Evolutionary conservation across 768 basidiomycete species (phyloP), one percentile per base, ranked within the genome.

Genomic region (Amanita inopinata): DNA sequence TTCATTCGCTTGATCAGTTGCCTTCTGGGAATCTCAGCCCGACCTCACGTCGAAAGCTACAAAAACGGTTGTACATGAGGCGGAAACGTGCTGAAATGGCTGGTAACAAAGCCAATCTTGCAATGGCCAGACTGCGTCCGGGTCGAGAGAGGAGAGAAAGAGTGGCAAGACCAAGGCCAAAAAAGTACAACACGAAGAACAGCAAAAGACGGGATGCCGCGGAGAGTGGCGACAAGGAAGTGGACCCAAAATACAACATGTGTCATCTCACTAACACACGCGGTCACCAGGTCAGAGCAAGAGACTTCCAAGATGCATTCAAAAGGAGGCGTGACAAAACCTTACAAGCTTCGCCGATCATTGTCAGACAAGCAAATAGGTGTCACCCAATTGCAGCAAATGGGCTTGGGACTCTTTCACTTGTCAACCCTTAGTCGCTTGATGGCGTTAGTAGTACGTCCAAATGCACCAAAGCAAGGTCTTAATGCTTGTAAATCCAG

Each of bases 61-160:
- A 62, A 45, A 84, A 84, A 45, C 67, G 82, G 28, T 61, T 86
- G 4, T 73, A 82, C 49, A 86, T 86, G 84, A 76, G 83, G 4
- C 71, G 74, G 20, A 78, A 74, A 54, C 71, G 83, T 32, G 83
- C 84, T 2, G 58, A 64, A 20, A 57, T 64, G 23, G 52, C 54
- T 20, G 80, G 66, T 30, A 56, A 49, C 9, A 53, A 46, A 6
- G 57, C 57, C 5, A 59, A 57, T 38, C 48, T 56, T n/a, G 53
- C 50, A 11, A 24, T 56, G 0, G 49, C 46, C n/a, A 66, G 61
- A 48, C 53, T 72, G 40, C 51, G 53, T 50, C 66, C 53, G 42
- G 70, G 71, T 11, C 56, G 66, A 37, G 60, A 54, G 39, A 45
- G 5, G 14, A 56, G 48, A 46, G 46, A 43, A 32, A 48, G 48